phyloP scores from a whole-genome alignment of 495 filamentous ascomycete genomes.

The Daldinia decipiens region DNA sequence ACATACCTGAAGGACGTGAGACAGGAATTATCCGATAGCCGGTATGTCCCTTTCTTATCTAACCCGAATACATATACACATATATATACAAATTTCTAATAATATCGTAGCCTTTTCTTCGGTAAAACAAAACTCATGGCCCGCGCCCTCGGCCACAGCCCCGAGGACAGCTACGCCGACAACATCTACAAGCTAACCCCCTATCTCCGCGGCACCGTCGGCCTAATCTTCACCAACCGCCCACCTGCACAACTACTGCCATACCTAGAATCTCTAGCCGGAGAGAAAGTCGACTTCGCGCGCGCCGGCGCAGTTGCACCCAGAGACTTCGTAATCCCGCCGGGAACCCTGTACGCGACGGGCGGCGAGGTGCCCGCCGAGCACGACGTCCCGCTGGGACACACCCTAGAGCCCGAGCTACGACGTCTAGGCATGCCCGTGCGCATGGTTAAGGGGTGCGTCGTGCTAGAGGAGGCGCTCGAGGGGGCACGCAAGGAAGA shows the following conservation, averaged over 20 bases:
- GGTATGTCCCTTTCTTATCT: slow-evolving; percentile 62
- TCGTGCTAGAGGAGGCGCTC: slow-evolving; percentile 71
- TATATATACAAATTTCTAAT: not conserved
- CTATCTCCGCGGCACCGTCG: slow-evolving; percentile 84
- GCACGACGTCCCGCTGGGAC: slow-evolving; percentile 85
- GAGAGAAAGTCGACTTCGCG: slow-evolving; percentile 76
- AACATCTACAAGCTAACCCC: slow-evolving; percentile 73
- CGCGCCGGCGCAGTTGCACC: slow-evolving; percentile 82
- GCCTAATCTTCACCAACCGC: slow-evolving; percentile 88
- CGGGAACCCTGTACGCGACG: slow-evolving; percentile 78
- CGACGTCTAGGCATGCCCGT: slow-evolving; percentile 89
- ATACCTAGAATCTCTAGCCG: slow-evolving; percentile 74
- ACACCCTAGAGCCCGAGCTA: slow-evolving; percentile 87
- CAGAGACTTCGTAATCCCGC: slow-evolving; percentile 78
- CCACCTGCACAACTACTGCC: slow-evolving; percentile 66
- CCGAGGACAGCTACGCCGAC: slow-evolving; percentile 79
- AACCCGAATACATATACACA: not conserved
- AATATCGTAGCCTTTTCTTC: slow-evolving; percentile 80
- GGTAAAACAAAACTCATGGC: slow-evolving; percentile 99
- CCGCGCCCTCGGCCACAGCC: slow-evolving; percentile 80
- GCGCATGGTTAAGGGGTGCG: slow-evolving; percentile 84
- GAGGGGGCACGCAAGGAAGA: slow-evolving; percentile 51
- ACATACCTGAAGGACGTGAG: slow-evolving; percentile 94
- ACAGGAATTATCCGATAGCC: slow-evolving; percentile 81
- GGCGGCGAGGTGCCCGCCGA: slow-evolving; percentile 79